Evolutionary conservation across 352 stramenopile genomes (phyloP).

Genomic region (Phytophthora vignae): DNA sequence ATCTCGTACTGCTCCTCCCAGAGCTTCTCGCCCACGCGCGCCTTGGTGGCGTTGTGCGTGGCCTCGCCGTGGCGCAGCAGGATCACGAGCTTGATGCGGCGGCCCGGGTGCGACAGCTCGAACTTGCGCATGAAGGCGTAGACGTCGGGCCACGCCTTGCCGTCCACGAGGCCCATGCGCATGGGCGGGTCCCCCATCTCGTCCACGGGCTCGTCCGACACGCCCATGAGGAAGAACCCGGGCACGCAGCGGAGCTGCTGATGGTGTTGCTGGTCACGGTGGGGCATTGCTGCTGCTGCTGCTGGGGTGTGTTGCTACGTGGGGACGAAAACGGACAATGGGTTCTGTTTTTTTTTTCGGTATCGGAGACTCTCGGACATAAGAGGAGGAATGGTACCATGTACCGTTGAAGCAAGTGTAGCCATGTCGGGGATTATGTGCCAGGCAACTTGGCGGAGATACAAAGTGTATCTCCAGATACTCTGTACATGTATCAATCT

Average conservation of each 20-base stretch:
- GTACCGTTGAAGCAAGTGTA: conserved; percentile 12
- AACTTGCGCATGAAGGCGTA: conserved; percentile 45
- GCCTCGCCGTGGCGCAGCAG: conserved; percentile 74
- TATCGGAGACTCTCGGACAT: not conserved
- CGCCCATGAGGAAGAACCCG: conserved; percentile 55
- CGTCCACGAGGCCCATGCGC: conserved; percentile 54
- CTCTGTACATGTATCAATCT: too few relatives aligned
- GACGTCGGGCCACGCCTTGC: conserved; percentile 50
- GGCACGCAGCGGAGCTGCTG: conserved; percentile 41
- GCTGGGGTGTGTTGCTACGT: not conserved
- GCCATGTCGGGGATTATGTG: not conserved
- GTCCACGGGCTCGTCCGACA: conserved; percentile 41
- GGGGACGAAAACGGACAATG: conserved; percentile 29
- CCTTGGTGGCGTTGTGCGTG: conserved; percentile 73
- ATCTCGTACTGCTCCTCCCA: conserved; percentile 69
- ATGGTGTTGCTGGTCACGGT: not conserved
- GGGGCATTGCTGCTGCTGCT: conserved; percentile 1
- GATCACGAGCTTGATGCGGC: conserved; percentile 59
- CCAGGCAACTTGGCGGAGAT: too few relatives aligned
- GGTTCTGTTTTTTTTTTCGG: conserved; percentile 12
- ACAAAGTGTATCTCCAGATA: too few relatives aligned
- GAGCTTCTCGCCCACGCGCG: conserved; percentile 52
- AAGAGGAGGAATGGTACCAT: not conserved
- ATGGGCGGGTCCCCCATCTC: conserved; percentile 42
- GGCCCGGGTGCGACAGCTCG: conserved; percentile 22